phyloP scores from a whole-genome alignment of 148 eudicot species.

The Beta vulgaris region DNA sequence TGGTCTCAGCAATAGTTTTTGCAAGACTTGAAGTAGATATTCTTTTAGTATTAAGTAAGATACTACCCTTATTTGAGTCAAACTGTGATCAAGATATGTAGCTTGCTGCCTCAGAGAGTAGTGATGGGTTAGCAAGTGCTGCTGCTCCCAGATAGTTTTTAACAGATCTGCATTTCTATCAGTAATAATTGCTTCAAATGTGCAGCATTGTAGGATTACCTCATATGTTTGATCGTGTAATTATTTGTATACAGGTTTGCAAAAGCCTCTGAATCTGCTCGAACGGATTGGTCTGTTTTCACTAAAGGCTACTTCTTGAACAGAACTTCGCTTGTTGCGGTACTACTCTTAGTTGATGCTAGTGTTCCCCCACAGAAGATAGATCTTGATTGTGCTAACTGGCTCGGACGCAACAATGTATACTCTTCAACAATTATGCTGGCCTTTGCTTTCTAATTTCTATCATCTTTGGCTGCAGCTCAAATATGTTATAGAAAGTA shows the following conservation, averaged over 20 bases:
- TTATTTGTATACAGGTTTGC: constrained; percentile 60
- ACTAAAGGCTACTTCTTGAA: constrained; percentile 95
- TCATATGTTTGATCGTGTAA: background rate
- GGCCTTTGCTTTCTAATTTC: background rate
- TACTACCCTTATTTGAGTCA: background rate
- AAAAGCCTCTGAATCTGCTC: constrained; percentile 85
- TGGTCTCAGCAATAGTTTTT: background rate
- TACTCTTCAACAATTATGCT: background rate
- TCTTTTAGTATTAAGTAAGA: background rate
- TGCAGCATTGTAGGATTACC: background rate
- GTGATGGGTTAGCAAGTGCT: background rate
- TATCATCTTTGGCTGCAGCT: background rate
- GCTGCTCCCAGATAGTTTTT: background rate
- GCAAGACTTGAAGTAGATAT: background rate
- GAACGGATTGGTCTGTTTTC: constrained; percentile 97
- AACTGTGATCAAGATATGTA: background rate
- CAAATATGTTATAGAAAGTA: background rate
- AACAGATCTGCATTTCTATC: too few species aligned
- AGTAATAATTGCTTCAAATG: background rate
- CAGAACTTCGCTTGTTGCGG: constrained; percentile 75
- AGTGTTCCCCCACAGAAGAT: constrained; percentile 97
- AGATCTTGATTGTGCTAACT: constrained; percentile 96
- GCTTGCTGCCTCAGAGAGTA: background rate
- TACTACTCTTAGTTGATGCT: constrained; percentile 82
- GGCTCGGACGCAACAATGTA: constrained; percentile 96